Base-by-base conservation (phyloP, 768 basidiomycete genomes). In the Fibroporia radiculosa region DNA sequence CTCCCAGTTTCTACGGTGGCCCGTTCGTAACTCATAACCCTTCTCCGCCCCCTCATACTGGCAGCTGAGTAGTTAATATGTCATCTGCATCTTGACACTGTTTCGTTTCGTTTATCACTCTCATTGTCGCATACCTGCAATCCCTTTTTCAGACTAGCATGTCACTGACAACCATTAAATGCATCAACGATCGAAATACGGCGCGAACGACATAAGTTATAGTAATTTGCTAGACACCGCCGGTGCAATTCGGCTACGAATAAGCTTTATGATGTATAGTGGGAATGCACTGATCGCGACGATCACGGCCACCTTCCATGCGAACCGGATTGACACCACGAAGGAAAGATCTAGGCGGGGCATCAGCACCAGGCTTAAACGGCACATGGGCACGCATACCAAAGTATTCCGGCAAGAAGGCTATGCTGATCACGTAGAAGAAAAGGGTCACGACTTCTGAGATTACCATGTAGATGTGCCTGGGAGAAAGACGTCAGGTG, bases 391-490 rank as follows among this genome's bases (percentile, higher is more conserved):
- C 23, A 67, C 85, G 50, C 45, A n/a, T n/a, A 97, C 95, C 95
- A 61, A 99, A 99, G 66, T 95, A 99, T 64, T 92, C 91, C 0
- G 93, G 95, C 32, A 99, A 66, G 65, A 99, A 93, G 0, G 82
- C 80, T 51, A 99, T 96, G 59, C 90, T 93, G 36, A 88, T 70
- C 37, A 87, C 79, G 58, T 99, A 99, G 48, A 99, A 72, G 50
- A 84, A 69, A 22, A 95, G 73, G 0, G 96, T 98, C 26, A 83
- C 84, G 27, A 98, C 69, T 61, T 96, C 92, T 1, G 90, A 84
- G 31, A 95, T 69, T 42, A 93, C 76, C 95, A 98, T 98, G 65
- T 96, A 96, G 3, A 80, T 57, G 65, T 99, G 96, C 92, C 90
- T 93, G 47, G 6, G 8, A 18, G 18, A 10, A 36, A 13, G 22